Conservation (phyloP, 495 filamentous ascomycete species). For the Poronia punctata region DNA sequence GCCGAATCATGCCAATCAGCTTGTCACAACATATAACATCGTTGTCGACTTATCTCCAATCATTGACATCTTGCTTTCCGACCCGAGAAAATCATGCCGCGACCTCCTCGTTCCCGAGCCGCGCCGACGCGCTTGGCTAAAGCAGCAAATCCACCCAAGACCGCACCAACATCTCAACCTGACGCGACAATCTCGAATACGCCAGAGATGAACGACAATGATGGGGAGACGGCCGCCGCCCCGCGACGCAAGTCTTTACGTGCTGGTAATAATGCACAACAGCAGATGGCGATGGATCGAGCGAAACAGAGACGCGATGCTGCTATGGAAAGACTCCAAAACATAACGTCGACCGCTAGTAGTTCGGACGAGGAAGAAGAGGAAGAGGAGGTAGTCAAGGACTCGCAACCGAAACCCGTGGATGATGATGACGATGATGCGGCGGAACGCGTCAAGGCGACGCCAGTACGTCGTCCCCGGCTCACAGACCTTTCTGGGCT, state of each 20-base stretch:
- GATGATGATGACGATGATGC: constrained; percentile 17
- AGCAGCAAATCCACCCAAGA: constrained; percentile 8
- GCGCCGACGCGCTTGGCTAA: constrained; percentile 27
- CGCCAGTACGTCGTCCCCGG: constrained; percentile 19
- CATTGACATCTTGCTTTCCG: too few relatives aligned
- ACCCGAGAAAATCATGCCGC: too few relatives aligned
- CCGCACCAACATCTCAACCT: constrained; percentile 6
- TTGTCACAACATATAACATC: too few relatives aligned
- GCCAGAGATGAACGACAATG: constrained; percentile 39
- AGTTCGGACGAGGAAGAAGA: neutral
- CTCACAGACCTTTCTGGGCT: constrained; percentile 36
- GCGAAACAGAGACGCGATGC: constrained; percentile 29
- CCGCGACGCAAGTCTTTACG: constrained; percentile 17
- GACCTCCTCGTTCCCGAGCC: constrained; percentile 34
- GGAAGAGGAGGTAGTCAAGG: constrained; percentile 11
- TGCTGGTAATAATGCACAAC: constrained; percentile 17
- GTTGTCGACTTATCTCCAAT: too few relatives aligned
- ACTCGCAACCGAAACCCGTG: too few relatives aligned
- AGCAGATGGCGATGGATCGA: constrained; percentile 24
- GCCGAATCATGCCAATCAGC: too few relatives aligned
- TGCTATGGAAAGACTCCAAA: constrained; percentile 32
- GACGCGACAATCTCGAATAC: constrained; percentile 28
- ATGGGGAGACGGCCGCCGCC: constrained; percentile 28
- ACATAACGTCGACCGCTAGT: constrained; percentile 30
- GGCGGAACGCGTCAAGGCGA: constrained; percentile 23